Evolutionary conservation across 1,284 basidiomycete genomes (phyloP), one percentile per base, ranked within the genome.

Genomic region (Psilocybe mexicana): DNA sequence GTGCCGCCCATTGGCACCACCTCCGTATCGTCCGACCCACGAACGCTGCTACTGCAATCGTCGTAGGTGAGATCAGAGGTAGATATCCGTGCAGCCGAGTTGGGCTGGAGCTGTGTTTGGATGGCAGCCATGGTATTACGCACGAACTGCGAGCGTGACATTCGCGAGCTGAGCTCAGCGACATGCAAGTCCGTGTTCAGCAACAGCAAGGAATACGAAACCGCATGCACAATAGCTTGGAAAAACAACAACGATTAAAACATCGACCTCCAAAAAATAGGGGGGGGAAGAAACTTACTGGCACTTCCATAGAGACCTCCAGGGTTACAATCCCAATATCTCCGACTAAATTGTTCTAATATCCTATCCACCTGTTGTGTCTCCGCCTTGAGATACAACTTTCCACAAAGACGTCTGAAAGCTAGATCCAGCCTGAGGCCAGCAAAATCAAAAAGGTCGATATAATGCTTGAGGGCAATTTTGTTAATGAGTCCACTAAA

Each of bases 361-460:
- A 99, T 97, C 43, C 96, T 88, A 73, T 99, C 97, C 40, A 99
- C 90, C 74, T 98, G 96, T 70, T 99, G 97, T 0, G 96, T 97
- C 75, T 99, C 96, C 1, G 90, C 96, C 70, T 94, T 95, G 58
- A 99, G 82, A 72, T 86, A 97, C 2, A 99, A 82, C 71, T 96
- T 97, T 24, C 86, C 86, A 71, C 96, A 98, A 3, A 99, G 77
- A 33, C 87, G 85, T 58, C 94, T 94, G 74, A 99, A 97, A 1
- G 96, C 96, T 57, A 86, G 79, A 70, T 98, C 96, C 25, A 99
- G 78, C 57, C 93, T 81, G 62, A 95, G 71, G 4, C 82, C 84
- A 2, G 82, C 76, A 75, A 98, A 98, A 74, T 98, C 93, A 70
- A 98, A 98, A 69, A 87, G 84, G 64, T 89, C 83, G 74, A 99